These are phyloP conservation scores for Aspergillus pseudoviridinutans DNA, from an alignment of 2,329 filamentous ascomycete genomes.

Conservation along the genomic window DNA sequence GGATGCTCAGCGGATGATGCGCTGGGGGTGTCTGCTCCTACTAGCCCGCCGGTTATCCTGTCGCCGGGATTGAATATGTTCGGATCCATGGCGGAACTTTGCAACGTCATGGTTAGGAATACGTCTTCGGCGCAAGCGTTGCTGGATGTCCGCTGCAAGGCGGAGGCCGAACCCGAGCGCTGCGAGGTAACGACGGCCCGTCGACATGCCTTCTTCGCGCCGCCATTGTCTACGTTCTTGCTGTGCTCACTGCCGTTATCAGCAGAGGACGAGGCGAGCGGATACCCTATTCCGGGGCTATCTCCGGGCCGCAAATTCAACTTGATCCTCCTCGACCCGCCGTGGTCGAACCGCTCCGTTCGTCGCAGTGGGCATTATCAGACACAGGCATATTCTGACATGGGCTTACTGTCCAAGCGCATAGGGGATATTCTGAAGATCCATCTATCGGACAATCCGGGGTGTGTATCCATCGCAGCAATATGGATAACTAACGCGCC, in stretches of 20 bases:
- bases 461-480: slow-evolving; percentile 41
- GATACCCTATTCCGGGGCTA: slow-evolving; percentile 24
- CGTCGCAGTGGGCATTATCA: slow-evolving; percentile 50
- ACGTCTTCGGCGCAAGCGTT: slow-evolving; percentile 17
- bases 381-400: slow-evolving; percentile 27
- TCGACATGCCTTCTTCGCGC: slow-evolving; percentile 39
- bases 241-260: slow-evolving; percentile 35
- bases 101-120: slow-evolving; percentile 27
- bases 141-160: slow-evolving; percentile 8
- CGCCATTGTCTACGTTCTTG: slow-evolving; percentile 47
- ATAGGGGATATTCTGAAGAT: slow-evolving; percentile 44
- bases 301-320: slow-evolving; percentile 45
- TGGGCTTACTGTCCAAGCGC: slow-evolving; percentile 25
- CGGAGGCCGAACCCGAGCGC: background rate
- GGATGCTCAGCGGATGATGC: background rate
- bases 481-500: slow-evolving; percentile 62
- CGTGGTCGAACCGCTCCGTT: slow-evolving; percentile 61
- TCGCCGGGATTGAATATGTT: slow-evolving; percentile 32
- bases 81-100: slow-evolving; percentile 19
- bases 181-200: background rate
- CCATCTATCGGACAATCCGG: slow-evolving; percentile 32
- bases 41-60: slow-evolving; percentile 29
- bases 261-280: slow-evolving; percentile 1
- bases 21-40: background rate
- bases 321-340: slow-evolving; percentile 59